Evolutionary conservation across 306 rosid species (phyloP).

Genomic region (Gillenia trifoliata): DNA sequence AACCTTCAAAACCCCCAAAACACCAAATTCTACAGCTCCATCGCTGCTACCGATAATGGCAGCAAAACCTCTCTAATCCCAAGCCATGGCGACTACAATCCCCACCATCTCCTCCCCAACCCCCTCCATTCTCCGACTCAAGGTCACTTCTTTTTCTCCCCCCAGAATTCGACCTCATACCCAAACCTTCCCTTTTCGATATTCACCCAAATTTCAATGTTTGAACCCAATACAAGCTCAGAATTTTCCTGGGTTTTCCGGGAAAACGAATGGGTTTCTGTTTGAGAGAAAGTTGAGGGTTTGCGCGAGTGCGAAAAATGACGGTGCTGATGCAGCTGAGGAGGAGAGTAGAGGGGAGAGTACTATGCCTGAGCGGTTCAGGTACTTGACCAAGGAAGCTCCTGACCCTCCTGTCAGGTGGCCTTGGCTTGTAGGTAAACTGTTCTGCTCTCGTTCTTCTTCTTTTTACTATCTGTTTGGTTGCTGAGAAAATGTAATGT

Average conservation of each 20-base stretch:
- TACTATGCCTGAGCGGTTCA: conserved; percentile 81
- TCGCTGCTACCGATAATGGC: conserved; percentile 20
- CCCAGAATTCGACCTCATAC: conserved; percentile 1
- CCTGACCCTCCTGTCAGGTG: conserved; percentile 66
- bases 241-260: conserved; percentile 22
- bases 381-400: conserved; percentile 63
- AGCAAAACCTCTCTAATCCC: conserved; percentile 8
- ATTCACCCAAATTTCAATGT: conserved; percentile 26
- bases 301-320: conserved; percentile 26
- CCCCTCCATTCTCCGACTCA: conserved; percentile 37
- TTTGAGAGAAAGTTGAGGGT: conserved; percentile 26
- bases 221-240: conserved; percentile 16
- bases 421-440: conserved; percentile 76
- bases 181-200: conserved; percentile 17
- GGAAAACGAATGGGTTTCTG: conserved; percentile 24
- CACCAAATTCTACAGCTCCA: background rate
- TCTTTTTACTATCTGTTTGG: conserved; percentile 8
- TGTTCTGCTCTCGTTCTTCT: background rate
- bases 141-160: conserved; percentile 18
- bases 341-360: conserved; percentile 47
- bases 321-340: conserved; percentile 43
- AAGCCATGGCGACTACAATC: conserved; percentile 46
- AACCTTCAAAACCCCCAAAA: conserved; percentile 7
- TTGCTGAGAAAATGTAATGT: conserved; percentile 12
- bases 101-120: conserved; percentile 34